Conservation (phyloP, 2,329 filamentous ascomycete genomes). For the Boeremia exigua region DNA sequence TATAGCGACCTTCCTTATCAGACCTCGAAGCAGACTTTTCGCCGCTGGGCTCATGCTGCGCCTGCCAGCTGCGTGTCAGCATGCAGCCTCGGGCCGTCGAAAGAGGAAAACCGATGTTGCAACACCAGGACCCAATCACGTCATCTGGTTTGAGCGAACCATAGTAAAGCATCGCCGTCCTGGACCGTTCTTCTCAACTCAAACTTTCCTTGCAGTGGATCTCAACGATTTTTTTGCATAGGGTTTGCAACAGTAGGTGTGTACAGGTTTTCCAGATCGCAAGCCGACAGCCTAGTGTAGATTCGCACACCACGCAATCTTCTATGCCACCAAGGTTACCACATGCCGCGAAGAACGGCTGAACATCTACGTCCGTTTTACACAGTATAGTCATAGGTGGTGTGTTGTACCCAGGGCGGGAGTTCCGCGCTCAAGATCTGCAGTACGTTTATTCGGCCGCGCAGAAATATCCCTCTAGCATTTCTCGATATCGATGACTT, state of each 20-base stretch:
- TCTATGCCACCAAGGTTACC: too few relatives aligned
- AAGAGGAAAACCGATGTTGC: conserved; percentile 20
- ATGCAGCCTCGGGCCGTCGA: conserved; percentile 3
- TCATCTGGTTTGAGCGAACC: conserved; percentile 10
- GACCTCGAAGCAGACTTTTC: conserved; percentile 6
- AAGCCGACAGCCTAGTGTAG: not conserved
- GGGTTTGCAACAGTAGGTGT: not conserved
- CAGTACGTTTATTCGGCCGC: too few relatives aligned
- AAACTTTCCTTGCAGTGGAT: not conserved
- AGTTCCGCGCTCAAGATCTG: too few relatives aligned
- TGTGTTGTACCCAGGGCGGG: too few relatives aligned
- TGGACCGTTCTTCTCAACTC: not conserved
- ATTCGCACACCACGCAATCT: too few relatives aligned
- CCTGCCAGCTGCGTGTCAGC: not conserved
- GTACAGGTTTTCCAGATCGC: not conserved
- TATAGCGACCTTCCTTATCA: conserved; percentile 6
- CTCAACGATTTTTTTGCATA: not conserved
- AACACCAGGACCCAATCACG: conserved; percentile 18
- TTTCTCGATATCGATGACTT: too few relatives aligned
- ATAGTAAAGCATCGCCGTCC: not conserved
- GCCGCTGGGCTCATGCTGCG: conserved; percentile 4
- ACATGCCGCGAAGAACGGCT: too few relatives aligned
- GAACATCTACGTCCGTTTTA: too few relatives aligned
- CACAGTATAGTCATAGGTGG: too few relatives aligned
- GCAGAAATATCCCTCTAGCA: too few relatives aligned